Percentiles rank a stretch among this genome's conserved stretches.
Evolutionary conservation across 2,329 filamentous ascomycete genomes (phyloP).

Genomic region (Chaetothyriales sp.): DNA sequence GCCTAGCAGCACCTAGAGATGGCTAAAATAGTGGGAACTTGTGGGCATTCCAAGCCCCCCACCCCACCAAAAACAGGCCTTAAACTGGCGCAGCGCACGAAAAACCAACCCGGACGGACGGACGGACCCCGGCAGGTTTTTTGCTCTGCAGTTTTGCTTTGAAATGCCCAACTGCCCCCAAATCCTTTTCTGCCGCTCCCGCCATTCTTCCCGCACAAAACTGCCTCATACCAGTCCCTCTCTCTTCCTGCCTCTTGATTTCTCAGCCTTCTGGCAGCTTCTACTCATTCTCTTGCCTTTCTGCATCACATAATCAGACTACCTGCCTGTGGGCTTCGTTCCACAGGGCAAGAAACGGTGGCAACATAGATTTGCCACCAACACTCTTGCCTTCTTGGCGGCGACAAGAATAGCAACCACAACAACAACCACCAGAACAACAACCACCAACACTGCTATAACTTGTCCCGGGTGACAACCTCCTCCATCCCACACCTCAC

Average conservation of each 20-base stretch:
- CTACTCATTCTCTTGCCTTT: background rate
- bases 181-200: background rate
- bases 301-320: background rate
- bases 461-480: background rate
- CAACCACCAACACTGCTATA: background rate
- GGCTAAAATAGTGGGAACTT: background rate
- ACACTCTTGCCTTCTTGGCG: background rate
- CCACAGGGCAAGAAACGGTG: background rate
- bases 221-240: background rate
- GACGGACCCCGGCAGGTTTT: background rate
- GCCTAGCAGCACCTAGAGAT: background rate
- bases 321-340: background rate
- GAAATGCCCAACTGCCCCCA: background rate
- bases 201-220: background rate
- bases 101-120: background rate
- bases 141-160: background rate
- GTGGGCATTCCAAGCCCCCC: background rate
- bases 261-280: background rate
- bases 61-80: background rate
- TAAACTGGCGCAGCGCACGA: background rate
- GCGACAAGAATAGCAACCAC: background rate
- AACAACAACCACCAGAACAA: background rate
- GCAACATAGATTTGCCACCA: background rate
- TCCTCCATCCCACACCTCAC: constrained; percentile 3
- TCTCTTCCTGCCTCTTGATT: background rate